Evolutionary conservation across 352 stramenopile genomes (phyloP).

Genomic region (Phytopythium vexans): DNA sequence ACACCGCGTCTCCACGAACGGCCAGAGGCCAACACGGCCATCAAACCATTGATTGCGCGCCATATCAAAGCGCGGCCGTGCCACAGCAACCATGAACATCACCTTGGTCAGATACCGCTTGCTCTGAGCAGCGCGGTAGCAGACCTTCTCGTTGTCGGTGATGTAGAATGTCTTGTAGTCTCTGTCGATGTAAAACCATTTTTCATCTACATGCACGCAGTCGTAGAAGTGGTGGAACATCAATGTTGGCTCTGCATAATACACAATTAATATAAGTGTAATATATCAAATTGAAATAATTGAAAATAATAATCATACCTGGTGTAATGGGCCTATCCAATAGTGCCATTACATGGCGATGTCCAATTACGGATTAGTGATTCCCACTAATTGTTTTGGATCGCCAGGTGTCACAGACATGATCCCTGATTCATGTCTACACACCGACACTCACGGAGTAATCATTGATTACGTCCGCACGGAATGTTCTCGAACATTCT

Average conservation of each 20-base stretch:
- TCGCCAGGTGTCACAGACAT: too few relatives aligned
- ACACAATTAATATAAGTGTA: too few relatives aligned
- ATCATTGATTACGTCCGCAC: too few relatives aligned
- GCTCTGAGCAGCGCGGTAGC: slow-evolving; percentile 6
- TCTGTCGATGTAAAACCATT: slow-evolving; percentile 17
- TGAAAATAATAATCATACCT: slow-evolving; percentile 3
- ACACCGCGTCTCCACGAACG: neutral
- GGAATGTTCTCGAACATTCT: too few relatives aligned
- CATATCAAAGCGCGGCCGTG: slow-evolving; percentile 6
- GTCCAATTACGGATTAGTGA: too few relatives aligned
- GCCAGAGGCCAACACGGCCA: slow-evolving; percentile 15
- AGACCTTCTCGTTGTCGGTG: slow-evolving; percentile 3
- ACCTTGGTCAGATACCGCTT: slow-evolving; percentile 12
- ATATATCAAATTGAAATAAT: too few relatives aligned
- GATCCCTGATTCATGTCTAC: too few relatives aligned
- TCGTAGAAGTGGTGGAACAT: slow-evolving; percentile 9
- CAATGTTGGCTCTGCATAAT: slow-evolving; percentile 3
- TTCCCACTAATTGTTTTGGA: too few relatives aligned
- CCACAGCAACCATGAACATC: slow-evolving; percentile 14
- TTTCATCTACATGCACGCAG: slow-evolving; percentile 13
- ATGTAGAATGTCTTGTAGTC: slow-evolving; percentile 4
- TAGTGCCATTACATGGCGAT: too few relatives aligned
- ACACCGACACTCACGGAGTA: too few relatives aligned
- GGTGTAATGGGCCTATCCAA: too few relatives aligned
- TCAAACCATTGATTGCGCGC: slow-evolving; percentile 9